Conservation (phyloP, 805 yeast genomes). For the Komagataella pseudopastoris region DNA sequence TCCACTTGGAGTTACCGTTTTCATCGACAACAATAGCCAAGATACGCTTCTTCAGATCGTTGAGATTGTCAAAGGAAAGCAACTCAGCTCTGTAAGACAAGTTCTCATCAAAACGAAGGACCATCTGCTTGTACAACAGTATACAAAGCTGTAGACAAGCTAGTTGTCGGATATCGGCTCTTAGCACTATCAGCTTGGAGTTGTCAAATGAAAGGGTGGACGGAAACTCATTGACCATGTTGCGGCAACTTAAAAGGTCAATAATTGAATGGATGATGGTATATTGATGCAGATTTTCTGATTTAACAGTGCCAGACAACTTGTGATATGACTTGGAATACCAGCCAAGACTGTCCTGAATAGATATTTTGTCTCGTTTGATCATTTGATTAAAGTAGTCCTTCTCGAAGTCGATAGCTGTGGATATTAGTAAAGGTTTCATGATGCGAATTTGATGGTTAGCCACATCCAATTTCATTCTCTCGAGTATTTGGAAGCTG, state of each 20-base stretch:
- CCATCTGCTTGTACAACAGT: slow-evolving; percentile 59
- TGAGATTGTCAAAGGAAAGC: slow-evolving; percentile 22
- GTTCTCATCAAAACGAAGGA: slow-evolving; percentile 18
- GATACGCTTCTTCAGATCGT: slow-evolving; percentile 52
- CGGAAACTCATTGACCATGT: slow-evolving; percentile 75
- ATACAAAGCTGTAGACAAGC: slow-evolving; percentile 69
- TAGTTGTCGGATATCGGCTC: slow-evolving; percentile 79
- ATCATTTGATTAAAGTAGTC: slow-evolving; percentile 57
- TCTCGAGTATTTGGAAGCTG: slow-evolving; percentile 75
- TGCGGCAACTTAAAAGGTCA: slow-evolving; percentile 59
- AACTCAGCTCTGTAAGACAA: slow-evolving; percentile 19
- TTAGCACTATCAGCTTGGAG: slow-evolving; percentile 56
- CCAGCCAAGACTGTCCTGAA: slow-evolving; percentile 56
- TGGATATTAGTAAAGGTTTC: slow-evolving; percentile 73
- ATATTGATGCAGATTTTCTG: slow-evolving; percentile 17
- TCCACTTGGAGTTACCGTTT: slow-evolving; percentile 84
- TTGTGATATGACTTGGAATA: slow-evolving; percentile 13
- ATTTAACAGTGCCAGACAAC: slow-evolving; percentile 5
- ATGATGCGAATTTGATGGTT: slow-evolving; percentile 83
- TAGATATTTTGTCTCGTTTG: slow-evolving; percentile 41
- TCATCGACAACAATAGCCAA: slow-evolving; percentile 73
- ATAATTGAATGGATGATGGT: slow-evolving; percentile 39
- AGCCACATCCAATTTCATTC: slow-evolving; percentile 91
- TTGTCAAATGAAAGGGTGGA: slow-evolving; percentile 76
- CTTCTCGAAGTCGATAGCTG: slow-evolving; percentile 80